Conservation (phyloP, 139 green algal genomes). For the Edaphochlamys debaryana region DNA sequence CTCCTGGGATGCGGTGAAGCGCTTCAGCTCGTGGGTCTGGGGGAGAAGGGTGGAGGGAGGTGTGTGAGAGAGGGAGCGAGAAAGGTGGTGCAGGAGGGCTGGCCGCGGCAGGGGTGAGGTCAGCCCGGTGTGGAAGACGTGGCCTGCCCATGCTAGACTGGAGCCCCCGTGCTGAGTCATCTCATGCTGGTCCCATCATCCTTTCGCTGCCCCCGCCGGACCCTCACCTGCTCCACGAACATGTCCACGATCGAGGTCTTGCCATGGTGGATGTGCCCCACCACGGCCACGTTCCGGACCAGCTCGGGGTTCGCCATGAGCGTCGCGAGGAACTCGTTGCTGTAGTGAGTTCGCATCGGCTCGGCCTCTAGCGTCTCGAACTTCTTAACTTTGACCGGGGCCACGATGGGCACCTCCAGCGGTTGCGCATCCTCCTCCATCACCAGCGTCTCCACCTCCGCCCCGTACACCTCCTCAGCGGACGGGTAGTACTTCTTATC, state of each 20-base stretch:
- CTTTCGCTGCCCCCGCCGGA: too few species aligned
- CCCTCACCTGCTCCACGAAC: constrained; percentile 96
- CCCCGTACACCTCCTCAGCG: constrained; percentile 94
- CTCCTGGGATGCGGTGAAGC: constrained; percentile 2
- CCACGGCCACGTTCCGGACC: constrained; percentile 88
- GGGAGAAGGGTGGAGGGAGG: background rate
- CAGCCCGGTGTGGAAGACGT: too few species aligned
- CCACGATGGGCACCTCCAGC: constrained; percentile 97
- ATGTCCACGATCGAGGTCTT: constrained; percentile 99
- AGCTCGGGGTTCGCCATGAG: constrained; percentile 90
- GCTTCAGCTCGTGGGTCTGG: constrained; percentile 57
- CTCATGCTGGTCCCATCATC: too few species aligned
- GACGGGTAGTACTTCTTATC: constrained; percentile 99
- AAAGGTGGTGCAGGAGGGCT: too few species aligned
- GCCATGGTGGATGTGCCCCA: constrained; percentile 97
- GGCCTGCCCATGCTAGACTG: too few species aligned
- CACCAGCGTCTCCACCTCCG: constrained; percentile 87
- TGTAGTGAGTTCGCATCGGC: constrained; percentile 69
- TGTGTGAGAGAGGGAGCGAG: background rate
- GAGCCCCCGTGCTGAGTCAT: too few species aligned
- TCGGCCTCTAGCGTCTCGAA: constrained; percentile 66
- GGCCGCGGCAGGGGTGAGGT: too few species aligned
- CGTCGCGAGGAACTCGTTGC: constrained; percentile 84
- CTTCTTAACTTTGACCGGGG: constrained; percentile 80
- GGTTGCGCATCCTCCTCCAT: constrained; percentile 98